These are phyloP conservation scores for Trypanosoma lewisi DNA, from an alignment of 208 protist species.

Conservation along the genomic window DNA sequence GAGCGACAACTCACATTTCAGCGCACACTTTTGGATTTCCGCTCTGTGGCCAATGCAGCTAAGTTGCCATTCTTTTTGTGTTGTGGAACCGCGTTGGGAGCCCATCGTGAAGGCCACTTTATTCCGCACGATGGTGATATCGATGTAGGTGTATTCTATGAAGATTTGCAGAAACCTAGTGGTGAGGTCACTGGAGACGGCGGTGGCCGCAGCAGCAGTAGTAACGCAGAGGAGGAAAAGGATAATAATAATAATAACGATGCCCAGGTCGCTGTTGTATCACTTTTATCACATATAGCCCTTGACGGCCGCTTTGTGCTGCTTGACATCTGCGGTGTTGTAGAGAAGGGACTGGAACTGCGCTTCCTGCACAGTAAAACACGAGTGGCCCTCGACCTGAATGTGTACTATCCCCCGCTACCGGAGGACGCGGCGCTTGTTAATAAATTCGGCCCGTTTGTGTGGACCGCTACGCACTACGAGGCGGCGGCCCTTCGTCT, in stretches of 20 bases:
- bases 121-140: conserved; percentile 88
- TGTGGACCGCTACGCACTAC: conserved; percentile 84
- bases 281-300: conserved; percentile 40
- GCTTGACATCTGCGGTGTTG: conserved; percentile 74
- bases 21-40: conserved; percentile 54
- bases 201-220: too few relatives aligned
- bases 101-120: conserved; percentile 77
- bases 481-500: conserved; percentile 40
- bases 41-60: conserved; percentile 25
- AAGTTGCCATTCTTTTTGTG: conserved; percentile 71
- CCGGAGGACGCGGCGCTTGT: conserved; percentile 39
- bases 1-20: conserved; percentile 68
- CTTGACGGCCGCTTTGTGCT: conserved; percentile 37
- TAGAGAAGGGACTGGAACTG: conserved; percentile 75
- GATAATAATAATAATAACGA: too few relatives aligned
- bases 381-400: conserved; percentile 72
- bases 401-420: conserved; percentile 79
- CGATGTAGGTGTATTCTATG: conserved; percentile 77
- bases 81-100: conserved; percentile 82
- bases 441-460: conserved; percentile 37
- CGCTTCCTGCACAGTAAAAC: conserved; percentile 67
- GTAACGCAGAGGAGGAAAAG: too few relatives aligned
- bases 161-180: conserved; percentile 31
- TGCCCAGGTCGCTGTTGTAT: conserved; percentile 27
- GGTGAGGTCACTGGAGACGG: too few relatives aligned